Conservation (phyloP, 805 yeast genomes). For the Tetrapisispora nanseiensis region DNA sequence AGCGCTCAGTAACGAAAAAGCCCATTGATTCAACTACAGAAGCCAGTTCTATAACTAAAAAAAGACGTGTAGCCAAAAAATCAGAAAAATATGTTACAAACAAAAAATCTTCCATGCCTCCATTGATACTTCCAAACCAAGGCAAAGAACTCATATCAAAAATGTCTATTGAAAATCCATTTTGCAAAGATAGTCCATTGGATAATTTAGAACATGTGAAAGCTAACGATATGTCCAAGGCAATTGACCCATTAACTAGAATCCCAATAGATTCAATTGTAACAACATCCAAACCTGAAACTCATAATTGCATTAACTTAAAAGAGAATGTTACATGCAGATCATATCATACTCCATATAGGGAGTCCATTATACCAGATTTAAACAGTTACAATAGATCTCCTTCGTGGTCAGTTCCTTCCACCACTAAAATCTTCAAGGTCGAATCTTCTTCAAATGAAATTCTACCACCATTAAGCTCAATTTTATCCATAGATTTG, state of each 20-base stretch:
- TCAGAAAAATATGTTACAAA: not conserved
- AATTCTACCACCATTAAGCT: constrained; percentile 3
- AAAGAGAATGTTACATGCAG: not conserved
- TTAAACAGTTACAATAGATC: not conserved
- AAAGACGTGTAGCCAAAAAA: not conserved
- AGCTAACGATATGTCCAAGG: too few species aligned
- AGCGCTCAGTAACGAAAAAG: too few species aligned
- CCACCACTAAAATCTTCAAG: not conserved
- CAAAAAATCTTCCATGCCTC: not conserved
- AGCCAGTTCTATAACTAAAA: not conserved
- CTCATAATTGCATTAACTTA: too few species aligned
- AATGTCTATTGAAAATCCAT: not conserved
- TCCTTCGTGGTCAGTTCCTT: not conserved
- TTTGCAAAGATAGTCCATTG: too few species aligned
- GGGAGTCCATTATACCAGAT: constrained; percentile 1
- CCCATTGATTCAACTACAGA: too few species aligned
- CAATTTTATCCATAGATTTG: not conserved
- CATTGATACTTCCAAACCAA: not conserved
- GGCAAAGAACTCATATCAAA: not conserved
- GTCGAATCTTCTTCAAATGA: not conserved
- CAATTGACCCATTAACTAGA: not conserved
- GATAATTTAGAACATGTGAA: too few species aligned
- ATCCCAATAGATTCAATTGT: not conserved
- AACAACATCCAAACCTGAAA: not conserved
- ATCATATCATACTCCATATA: not conserved